Evolutionary conservation across 2,329 filamentous ascomycete species (phyloP), one percentile per base, ranked within the genome.

Genomic region (Knufia petricola): DNA sequence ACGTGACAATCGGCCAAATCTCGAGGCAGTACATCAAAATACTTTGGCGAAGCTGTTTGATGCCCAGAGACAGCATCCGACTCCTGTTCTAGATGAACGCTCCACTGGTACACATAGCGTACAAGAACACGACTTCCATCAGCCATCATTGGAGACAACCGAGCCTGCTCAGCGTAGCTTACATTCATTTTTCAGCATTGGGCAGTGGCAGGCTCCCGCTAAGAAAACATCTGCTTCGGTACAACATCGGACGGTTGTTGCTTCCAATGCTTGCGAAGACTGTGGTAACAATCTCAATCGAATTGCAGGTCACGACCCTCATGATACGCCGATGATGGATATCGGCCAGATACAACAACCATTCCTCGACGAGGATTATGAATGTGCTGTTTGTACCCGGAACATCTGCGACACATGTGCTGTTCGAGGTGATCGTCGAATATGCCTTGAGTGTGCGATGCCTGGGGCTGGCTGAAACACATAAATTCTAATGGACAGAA

Each of bases 1-100:
- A 54, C 69, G 77, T 50, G 72, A 81, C 60, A 73, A 75, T 57
- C 68, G 78, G 38, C 78, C 78, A 0, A 71, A 77, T 47, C 76
- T 79, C 48, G 64, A 71, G 47, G 62, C 67, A 13, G 69, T 81
- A 37, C 53, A 56, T 45, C 53, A 57, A 20, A 49, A 55, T 28
- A 59, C 57, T 3, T 30, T 59, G 31, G 50, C 41, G 34, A 56
- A 54, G 40, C 51, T 59, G 12, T 58, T 52, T 44, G 50, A 54
- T 24, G 57, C 55, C 4, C 56, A 58, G 34, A 47, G 52, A 13
- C 42, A 54, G 23, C 54, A 53, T 34, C 49, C 10, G 9, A 4
- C 21, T 13, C 28, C 42, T 15, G 4, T 24, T 4, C 15, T 12
- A 10, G 19, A 20, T 9, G 15, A 4, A 13, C 19, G 28, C 20